A percentile compares a stretch with the other conserved stretches of the same genome.
Conservation (phyloP, 805 yeast species). For the Suhomyces canberraensis region DNA sequence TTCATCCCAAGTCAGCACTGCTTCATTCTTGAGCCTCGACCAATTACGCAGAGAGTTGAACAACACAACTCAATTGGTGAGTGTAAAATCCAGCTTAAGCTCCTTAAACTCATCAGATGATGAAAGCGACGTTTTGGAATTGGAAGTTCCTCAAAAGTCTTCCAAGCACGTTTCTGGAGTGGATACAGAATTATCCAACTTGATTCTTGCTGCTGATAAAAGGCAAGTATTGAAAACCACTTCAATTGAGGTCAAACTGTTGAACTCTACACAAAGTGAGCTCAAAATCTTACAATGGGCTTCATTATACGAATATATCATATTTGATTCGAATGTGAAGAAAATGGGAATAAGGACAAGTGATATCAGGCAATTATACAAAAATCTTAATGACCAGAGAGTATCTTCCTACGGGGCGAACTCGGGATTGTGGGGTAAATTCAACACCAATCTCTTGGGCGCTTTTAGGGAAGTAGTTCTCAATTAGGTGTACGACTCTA, state of each 20-base stretch:
- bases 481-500: not conserved
- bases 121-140: constrained; percentile 10
- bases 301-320: constrained; percentile 34
- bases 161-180: not conserved
- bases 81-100: constrained; percentile 6
- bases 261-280: constrained; percentile 27
- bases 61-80: not conserved
- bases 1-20: constrained; percentile 12
- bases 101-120: constrained; percentile 22
- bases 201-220: constrained; percentile 1
- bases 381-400: not conserved
- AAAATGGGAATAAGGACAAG: constrained; percentile 3
- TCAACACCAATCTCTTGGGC: not conserved
- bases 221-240: constrained; percentile 4
- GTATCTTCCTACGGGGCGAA: not conserved
- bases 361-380: constrained; percentile 8
- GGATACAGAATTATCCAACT: constrained; percentile 1
- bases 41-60: constrained; percentile 8
- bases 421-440: not conserved
- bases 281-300: constrained; percentile 31
- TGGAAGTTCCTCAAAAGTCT: not conserved
- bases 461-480: not conserved
- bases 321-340: constrained; percentile 6
- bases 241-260: not conserved
- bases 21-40: constrained; percentile 11